Evolutionary conservation across 179 eudicot genomes (phyloP).

Genomic region (Carnegiea gigantea): DNA sequence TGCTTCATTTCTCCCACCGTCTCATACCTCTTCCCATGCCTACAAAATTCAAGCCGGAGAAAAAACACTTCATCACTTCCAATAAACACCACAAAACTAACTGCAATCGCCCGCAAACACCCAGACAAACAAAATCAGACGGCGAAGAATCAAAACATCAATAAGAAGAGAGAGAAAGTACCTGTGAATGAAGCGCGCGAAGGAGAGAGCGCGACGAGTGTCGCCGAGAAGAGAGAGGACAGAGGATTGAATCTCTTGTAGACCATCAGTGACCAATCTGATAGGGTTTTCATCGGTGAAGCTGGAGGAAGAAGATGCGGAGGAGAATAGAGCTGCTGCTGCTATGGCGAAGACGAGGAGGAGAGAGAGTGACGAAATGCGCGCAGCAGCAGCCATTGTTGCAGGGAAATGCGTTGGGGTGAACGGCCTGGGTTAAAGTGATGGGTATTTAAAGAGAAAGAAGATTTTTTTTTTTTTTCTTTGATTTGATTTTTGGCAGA

Average conservation of each 20-base stretch:
- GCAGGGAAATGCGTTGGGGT: neutral
- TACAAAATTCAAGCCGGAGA: slow-evolving; percentile 15
- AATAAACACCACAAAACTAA: neutral
- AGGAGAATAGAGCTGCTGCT: slow-evolving; percentile 16
- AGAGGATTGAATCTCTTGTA: slow-evolving; percentile 48
- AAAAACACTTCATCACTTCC: neutral
- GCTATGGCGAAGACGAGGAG: slow-evolving; percentile 32
- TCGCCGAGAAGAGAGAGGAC: slow-evolving; percentile 52
- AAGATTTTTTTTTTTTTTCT: neutral
- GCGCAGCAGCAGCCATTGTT: slow-evolving; percentile 20
- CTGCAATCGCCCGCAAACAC: neutral
- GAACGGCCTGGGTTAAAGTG: too few species aligned
- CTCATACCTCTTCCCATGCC: slow-evolving; percentile 88
- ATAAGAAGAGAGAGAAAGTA: slow-evolving; percentile 10
- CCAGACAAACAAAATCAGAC: neutral
- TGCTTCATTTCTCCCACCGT: slow-evolving; percentile 55
- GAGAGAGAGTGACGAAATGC: slow-evolving; percentile 20
- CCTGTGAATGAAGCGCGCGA: slow-evolving; percentile 81
- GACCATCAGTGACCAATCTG: slow-evolving; percentile 55
- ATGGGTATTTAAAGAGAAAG: neutral
- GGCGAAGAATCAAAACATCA: neutral
- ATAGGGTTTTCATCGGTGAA: slow-evolving; percentile 72
- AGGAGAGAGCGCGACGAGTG: slow-evolving; percentile 66
- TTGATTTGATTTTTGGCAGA: neutral
- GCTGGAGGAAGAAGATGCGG: slow-evolving; percentile 31